Base-by-base conservation (phyloP, 768 basidiomycete species). In the Kwoniella sp. region DNA sequence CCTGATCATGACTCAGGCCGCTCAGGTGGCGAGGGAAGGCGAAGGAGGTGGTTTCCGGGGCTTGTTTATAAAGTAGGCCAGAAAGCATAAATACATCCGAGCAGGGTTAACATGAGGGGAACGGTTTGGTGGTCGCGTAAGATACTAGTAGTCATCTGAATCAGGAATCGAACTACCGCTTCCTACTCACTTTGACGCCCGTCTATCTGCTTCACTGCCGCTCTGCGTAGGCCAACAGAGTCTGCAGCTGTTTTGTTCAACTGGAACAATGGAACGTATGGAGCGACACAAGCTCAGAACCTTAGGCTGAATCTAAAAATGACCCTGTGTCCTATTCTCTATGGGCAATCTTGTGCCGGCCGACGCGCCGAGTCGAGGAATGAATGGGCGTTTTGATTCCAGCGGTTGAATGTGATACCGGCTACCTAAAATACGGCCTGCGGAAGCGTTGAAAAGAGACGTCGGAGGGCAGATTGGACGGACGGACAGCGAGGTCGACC, bases 281-380 rank as follows among this genome's bases (percentile, higher is more conserved):
- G 41, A 45, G 41, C 8, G 15, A 45, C 11, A 45, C 41, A 45
- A 45, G 41, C 41, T 45, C 41, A 20, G 20, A 45, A 45, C 9
- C 41, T 45, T 45, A 45, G 41, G 20, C 41, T 45, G 41, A 45
- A 45, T 45, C 41, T 45, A 45, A 45, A n/a, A 45, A 45, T 45
- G 15, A 45, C 41, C 41, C 41, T 45, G 41, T 9, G 41, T 45
- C 20, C 11, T 20, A 11, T 45, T 45, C 20, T 9, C 41, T 45
- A 34, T 34, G 4, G 41, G 41, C 41, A 45, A 45, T n/a, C n/a
- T n/a, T n/a, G 41, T 17, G 34, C 13, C 34, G 5, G 34, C 41
- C 8, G 41, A 17, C 41, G 41, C 5, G 17, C 41, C 41, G 41
- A 45, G 41, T n/a, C 15, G 41, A 45, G 41, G 41, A 45, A 45